Base-by-base conservation (phyloP, 2,329 filamentous ascomycete species). In the Fusarium albidum region DNA sequence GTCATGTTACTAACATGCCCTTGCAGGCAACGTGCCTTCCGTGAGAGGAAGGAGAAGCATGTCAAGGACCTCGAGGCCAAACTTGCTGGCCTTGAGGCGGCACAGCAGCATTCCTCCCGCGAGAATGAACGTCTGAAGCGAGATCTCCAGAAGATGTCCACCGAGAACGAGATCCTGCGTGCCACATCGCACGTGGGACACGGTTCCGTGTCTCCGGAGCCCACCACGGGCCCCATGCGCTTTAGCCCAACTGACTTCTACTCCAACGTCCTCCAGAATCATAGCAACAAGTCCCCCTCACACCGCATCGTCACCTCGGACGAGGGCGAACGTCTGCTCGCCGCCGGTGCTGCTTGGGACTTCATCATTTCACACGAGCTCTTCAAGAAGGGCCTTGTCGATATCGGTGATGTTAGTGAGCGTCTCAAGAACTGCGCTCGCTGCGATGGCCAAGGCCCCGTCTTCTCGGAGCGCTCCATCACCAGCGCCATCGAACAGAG, bases 51-150 rank as follows among this genome's bases (percentile, higher is more conserved):
- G 74, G 94, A 98, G 73, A 89, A 88, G 52, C 93, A 96, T 69
- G 92, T 98, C 58, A 93, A 93, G 72, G 92, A 98, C 56, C 87
- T 98, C 18, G 93, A 98, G 75, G 84, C 86, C 51, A 95, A 96
- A 71, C 86, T 98, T 25, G 88, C 85, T 42, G 82, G 79, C 41
- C 85, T 97, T 27, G 89, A 96, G 70, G 85, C 87, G 54, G 86
- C 87, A 42, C 89, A 91, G 44, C 83, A 87, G 49, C 82, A 84
- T 28, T 83, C 95, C 1, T 83, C 87, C 33, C 85, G 87, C 37
- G 93, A 97, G 72, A 97, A 97, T 69, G 91, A 96, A 72, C 87
- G 89, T 28, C 79, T 98, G 25, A 94, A 91, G 74, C 85, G 89
- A 15, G 89, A 96, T 67, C 80, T 97, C 25, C 90, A 95, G 62